Evolutionary conservation across 495 filamentous ascomycete species (phyloP).

Genomic region (Polyplosphaeria fusca): DNA sequence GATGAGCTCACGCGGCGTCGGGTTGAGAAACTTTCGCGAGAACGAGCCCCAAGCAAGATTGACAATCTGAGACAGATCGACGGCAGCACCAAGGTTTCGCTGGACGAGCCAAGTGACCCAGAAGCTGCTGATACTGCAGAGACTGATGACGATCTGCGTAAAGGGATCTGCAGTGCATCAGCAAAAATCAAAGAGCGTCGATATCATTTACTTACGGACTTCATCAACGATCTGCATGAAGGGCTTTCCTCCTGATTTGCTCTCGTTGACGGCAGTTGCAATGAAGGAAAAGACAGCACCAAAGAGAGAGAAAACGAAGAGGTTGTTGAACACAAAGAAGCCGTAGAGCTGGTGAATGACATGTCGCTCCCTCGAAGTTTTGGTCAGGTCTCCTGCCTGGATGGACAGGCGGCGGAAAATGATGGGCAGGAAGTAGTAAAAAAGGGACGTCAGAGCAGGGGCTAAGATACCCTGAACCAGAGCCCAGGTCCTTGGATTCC

Average conservation of each 20-base stretch:
- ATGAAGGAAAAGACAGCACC: conserved; percentile 71
- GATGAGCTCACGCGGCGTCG: conserved; percentile 89
- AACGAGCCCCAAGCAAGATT: conserved; percentile 77
- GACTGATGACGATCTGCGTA: conserved; percentile 57
- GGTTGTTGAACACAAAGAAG: conserved; percentile 97
- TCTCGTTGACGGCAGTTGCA: conserved; percentile 55
- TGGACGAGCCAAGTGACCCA: conserved; percentile 94
- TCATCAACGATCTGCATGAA: conserved; percentile 68
- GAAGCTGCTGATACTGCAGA: conserved; percentile 80
- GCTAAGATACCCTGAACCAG: conserved; percentile 90
- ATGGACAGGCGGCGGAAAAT: conserved; percentile 83
- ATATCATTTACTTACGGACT: conserved; percentile 23
- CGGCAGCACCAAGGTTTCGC: conserved; percentile 83
- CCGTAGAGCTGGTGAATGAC: conserved; percentile 87
- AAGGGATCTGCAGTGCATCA: conserved; percentile 48
- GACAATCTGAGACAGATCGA: conserved; percentile 83
- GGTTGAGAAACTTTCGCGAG: conserved; percentile 73
- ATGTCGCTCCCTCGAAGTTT: conserved; percentile 89
- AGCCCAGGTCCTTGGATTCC: conserved; percentile 67
- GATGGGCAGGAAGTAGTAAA: conserved; percentile 85
- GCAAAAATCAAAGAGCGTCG: not conserved
- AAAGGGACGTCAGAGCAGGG: conserved; percentile 83
- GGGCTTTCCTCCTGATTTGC: conserved; percentile 45
- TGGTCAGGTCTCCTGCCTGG: conserved; percentile 78
- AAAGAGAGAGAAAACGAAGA: conserved; percentile 91